Evolutionary conservation across 1,284 basidiomycete genomes (phyloP), one percentile per base, ranked within the genome.

Genomic region (Ustilago shanxiensis): DNA sequence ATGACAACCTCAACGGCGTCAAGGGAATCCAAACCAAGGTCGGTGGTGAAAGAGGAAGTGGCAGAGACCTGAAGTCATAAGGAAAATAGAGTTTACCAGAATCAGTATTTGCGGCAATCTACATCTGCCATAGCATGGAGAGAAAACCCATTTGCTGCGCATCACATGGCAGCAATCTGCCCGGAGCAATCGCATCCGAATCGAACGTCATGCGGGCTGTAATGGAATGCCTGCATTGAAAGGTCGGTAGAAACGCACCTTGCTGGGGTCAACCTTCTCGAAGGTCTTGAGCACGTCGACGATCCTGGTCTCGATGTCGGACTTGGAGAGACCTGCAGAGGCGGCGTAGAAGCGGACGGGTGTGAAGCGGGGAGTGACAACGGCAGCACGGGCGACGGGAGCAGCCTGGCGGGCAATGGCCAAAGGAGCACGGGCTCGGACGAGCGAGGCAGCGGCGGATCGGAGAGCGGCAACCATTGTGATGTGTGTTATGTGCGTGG

Each of bases 1-100:
- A 99, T 98, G 83, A 99, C 94, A 49, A 98, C 95, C 88, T 99
- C 97, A 49, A 99, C 96, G 52, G 95, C 91, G 87, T 99, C 97
- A 85, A 99, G 89, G 83, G 95, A 98, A 89, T 99, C 97, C 56
- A 99, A 90, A 44, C 95, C 93, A 66, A 99, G 91, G 89, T 99
- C 95, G 56, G 90, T 88, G 66, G 92, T 89, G 88, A 99, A 98
- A 35, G 92, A 90, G 29, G 96, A 89, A 18, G 91, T 86, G 31
- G 91, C 77, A 18, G 91, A 88, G 81, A 99, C 89, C 96, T 98
- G 79, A 24, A n/a, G 22, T 22, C 47, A 4, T 14, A 26, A 59
- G 52, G 24, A 11, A 18, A 13, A 29, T 24, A 28, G 6, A n/a
- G n/a, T n/a, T 41, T 10, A 18, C 26, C 14, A 18, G 10, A 24